These are phyloP conservation scores for Penicillium freii DNA, from an alignment of 2,329 filamentous ascomycete species.

Conservation along the genomic window DNA sequence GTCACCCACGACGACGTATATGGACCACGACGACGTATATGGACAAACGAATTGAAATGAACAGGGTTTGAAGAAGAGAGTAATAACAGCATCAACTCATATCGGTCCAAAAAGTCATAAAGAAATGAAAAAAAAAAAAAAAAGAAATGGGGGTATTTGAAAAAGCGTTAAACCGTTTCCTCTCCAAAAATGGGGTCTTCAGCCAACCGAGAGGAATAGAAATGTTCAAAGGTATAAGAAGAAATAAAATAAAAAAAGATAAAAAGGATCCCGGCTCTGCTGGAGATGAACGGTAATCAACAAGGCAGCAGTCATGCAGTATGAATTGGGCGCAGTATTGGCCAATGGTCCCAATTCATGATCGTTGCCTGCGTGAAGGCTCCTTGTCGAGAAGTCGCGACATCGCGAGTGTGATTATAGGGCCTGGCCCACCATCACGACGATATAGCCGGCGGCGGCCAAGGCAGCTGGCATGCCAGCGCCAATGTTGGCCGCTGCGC, in stretches of 20 bases:
- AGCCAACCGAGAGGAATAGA: constrained; percentile 23
- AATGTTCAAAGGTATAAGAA: constrained; percentile 19
- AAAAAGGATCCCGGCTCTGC: constrained; percentile 19
- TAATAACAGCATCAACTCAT: constrained; percentile 35
- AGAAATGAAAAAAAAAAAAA: not conserved
- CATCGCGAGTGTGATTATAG: constrained; percentile 27
- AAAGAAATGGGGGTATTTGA: constrained; percentile 33
- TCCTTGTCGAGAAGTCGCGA: not conserved
- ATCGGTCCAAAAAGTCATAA: constrained; percentile 29
- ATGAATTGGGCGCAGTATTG: not conserved
- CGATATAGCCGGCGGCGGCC: constrained; percentile 37
- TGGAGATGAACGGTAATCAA: constrained; percentile 22
- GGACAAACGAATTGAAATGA: constrained; percentile 24
- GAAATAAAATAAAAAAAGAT: constrained; percentile 19
- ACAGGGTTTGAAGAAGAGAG: constrained; percentile 20
- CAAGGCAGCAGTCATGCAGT: constrained; percentile 6
- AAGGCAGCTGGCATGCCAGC: constrained; percentile 33
- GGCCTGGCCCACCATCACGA: constrained; percentile 35
- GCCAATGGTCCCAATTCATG: not conserved
- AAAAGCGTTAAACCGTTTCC: constrained; percentile 26
- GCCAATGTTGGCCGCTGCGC: constrained; percentile 21
- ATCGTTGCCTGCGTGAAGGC: not conserved
- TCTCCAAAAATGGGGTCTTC: constrained; percentile 21
- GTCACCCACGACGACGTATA: constrained; percentile 18
- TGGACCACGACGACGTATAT: constrained; percentile 23